Base-by-base conservation (phyloP, 257 asterid species). In the Salvia splendens region DNA sequence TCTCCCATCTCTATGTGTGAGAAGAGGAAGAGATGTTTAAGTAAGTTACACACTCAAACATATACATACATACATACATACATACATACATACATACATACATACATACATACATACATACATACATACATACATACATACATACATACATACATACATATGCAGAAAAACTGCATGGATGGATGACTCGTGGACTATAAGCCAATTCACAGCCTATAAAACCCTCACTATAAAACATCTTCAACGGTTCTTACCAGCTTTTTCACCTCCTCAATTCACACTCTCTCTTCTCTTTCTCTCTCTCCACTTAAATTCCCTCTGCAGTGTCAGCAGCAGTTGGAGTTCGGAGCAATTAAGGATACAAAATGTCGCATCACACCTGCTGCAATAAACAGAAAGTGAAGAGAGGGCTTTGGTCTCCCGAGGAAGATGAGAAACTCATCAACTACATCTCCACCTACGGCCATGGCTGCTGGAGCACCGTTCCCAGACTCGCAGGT, bases 341-440 rank as follows among this genome's bases (percentile, higher is more conserved):
- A 0, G 5, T 4, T 4, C 4, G 51, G 49, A 53, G 66, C 36
- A 35, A 15, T 15, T 17, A 30, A 49, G 61, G 62, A 4, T 60
- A 47, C 11, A 40, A 33, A 63, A 69, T 47, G 53, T 11, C 57
- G 30, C 35, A 40, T 20, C 86, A 78, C 40, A 65, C n/a, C 15
- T 81, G 86, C 64, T 81, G 83, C 74, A 61, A 49, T 57, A 75
- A 67, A 28, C 74, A 73, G 51, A 67, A 53, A 2, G 80, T 81
- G 65, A 78, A 59, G 76, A 73, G 81, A 14, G 86, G 83, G 5
- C 57, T 81, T 0, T 81, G 86, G 86, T 73, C 86, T 0, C 81
- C 82, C 0, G 81, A 78, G 17, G 86, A 81, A 67, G 86, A 81
- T 24, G 71, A 66, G 61, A 78, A 75, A 2, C 78, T 81, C 59